A percentile compares a stretch with the other conserved stretches of the same genome.
These are phyloP conservation scores for Balamuthia mandrillaris DNA, from an alignment of 208 protist species.

Conservation along the genomic window DNA sequence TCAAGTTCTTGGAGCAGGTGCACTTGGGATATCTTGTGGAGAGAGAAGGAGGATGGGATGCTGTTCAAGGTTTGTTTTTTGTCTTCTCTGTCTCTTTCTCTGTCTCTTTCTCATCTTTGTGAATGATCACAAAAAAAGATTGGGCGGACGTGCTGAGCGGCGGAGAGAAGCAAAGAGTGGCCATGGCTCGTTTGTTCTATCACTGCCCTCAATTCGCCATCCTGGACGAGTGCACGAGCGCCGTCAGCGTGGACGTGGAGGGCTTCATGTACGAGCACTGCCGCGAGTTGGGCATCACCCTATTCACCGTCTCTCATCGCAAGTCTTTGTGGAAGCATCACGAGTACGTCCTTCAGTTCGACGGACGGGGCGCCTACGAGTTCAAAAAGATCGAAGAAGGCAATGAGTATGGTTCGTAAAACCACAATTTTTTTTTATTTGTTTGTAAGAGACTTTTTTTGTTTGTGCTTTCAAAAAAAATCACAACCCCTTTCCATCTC, in stretches of 20 bases:
- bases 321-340: conserved; percentile 67
- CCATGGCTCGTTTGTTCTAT: conserved; percentile 63
- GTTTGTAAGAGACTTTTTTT: no score
- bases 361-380: conserved; percentile 52
- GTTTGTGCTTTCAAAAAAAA: no score
- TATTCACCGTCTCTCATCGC: conserved; percentile 68
- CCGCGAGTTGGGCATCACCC: conserved; percentile 60
- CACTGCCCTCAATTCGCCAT: conserved; percentile 64
- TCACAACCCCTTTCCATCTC: no score
- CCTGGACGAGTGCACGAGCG: conserved; percentile 67
- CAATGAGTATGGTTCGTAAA: no score
- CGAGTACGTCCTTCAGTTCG: conserved; percentile 62
- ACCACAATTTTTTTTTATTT: no score
- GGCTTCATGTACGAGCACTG: conserved; percentile 42
- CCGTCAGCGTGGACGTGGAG: conserved; percentile 61
- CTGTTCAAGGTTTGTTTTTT: conserved; percentile 26
- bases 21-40: conserved; percentile 44
- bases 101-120: background rate
- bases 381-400: conserved; percentile 49
- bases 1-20: conserved; percentile 18
- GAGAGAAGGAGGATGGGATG: conserved; percentile 45
- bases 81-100: background rate
- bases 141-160: conserved; percentile 51
- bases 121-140: background rate
- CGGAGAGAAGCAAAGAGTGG: conserved; percentile 57